Evolutionary conservation across 192 early-diverging fungal species (phyloP), one percentile per base, ranked within the genome.

Genomic region (Backusella westeae): DNA sequence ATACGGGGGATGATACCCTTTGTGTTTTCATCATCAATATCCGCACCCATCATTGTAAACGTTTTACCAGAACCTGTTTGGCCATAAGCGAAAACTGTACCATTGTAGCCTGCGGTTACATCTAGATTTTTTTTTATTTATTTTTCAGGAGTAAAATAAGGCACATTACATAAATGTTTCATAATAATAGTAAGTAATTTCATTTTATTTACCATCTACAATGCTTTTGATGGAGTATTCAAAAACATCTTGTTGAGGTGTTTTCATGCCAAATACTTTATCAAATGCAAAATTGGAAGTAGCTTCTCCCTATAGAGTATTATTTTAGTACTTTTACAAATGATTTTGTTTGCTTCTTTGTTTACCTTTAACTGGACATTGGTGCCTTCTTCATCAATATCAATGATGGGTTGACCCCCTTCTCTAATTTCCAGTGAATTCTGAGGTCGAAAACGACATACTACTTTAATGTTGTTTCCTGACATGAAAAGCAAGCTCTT

Each of bases 31-130:
- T 93, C 91, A 78, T 98, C 97, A 80, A 98, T 97, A 78, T 98
- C 95, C 9, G 92, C 89, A 68, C 98, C 97, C 94, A 96, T 96
- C 94, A 96, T 97, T n/a, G 95, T 94, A 80, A 91, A 95, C 21
- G 95, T 96, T 85, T 99, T 99, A 82, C 98, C 98, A 38, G 91
- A 92, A 75, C 98, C 98, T 9, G 97, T 98, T 83, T 99, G 98
- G 80, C 98, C 98, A 82, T 99, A 99, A 41, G 97, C 97, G 81
- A 99, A 99, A 29, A 99, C 97, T 7, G 97, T 99, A 63, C 97
- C 96, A 85, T 99, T 98, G 87, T 99, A 99, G 73, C 98, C 97
- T 36, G 77, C 72, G 34, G 80, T 56, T 39, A 82, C 74, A 69
- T 81, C 73, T 77, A 69, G 5, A 14, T 12, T 19, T 35, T 23